Evolutionary conservation across 495 filamentous ascomycete species (phyloP).

Genomic region (Talaromyces liani): DNA sequence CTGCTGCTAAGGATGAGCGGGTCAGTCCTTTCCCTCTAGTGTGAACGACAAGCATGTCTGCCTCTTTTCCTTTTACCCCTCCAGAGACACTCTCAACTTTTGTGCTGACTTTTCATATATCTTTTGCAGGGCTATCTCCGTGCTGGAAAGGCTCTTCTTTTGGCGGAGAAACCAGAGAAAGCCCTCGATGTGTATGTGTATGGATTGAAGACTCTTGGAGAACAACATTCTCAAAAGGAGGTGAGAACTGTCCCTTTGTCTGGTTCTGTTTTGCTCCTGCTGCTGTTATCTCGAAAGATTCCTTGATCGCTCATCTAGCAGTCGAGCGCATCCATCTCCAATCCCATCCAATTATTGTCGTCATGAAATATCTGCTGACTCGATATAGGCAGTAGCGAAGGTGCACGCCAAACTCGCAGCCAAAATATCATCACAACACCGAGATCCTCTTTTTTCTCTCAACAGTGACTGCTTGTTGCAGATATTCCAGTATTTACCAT

Average conservation of each 20-base stretch:
- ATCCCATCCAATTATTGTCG: neutral
- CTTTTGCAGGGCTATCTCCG: constrained; percentile 54
- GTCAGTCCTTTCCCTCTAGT: constrained; percentile 19
- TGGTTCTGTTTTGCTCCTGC: neutral
- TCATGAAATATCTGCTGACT: constrained; percentile 9
- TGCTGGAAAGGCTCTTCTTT: constrained; percentile 51
- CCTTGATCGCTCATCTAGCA: neutral
- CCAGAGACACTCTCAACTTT: neutral
- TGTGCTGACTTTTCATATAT: neutral
- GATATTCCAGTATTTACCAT: constrained; percentile 37
- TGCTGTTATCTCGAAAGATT: neutral
- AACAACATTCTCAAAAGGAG: constrained; percentile 33
- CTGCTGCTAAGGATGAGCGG: constrained; percentile 38
- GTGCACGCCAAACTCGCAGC: constrained; percentile 37
- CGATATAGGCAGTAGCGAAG: constrained; percentile 30
- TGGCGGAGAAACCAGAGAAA: constrained; percentile 43
- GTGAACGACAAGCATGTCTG: neutral
- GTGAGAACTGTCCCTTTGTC: constrained; percentile 21
- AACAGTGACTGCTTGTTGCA: constrained; percentile 42
- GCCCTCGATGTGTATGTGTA: constrained; percentile 56
- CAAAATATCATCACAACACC: constrained; percentile 21
- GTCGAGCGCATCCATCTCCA: neutral
- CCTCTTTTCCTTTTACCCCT: neutral
- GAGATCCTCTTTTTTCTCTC: constrained; percentile 40
- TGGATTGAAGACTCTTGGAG: constrained; percentile 43